Conservation (phyloP, 148 eudicot genomes). For the Chenopodium suecicum region DNA sequence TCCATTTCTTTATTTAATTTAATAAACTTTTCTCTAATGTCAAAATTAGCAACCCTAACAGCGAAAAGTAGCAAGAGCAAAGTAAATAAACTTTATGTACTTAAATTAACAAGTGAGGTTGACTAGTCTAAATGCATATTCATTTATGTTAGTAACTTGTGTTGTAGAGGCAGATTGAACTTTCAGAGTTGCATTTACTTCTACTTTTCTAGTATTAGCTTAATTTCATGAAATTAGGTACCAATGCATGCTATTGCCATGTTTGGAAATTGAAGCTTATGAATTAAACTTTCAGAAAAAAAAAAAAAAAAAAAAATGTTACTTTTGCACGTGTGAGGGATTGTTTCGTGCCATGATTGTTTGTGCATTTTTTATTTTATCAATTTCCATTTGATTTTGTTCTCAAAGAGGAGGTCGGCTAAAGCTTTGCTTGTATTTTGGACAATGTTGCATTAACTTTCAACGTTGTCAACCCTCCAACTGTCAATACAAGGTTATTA, state of each 20-base stretch:
- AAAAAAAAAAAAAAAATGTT: not conserved
- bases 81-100: too few species aligned
- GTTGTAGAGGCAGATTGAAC: not conserved
- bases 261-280: slow-evolving; percentile 21
- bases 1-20: too few species aligned
- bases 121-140: not conserved
- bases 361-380: slow-evolving; percentile 13
- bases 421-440: slow-evolving; percentile 12
- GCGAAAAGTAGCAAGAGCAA: too few species aligned
- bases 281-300: not conserved
- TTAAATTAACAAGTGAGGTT: too few species aligned
- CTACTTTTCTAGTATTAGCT: not conserved
- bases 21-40: too few species aligned
- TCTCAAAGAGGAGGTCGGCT: slow-evolving; percentile 11
- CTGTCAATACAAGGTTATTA: not conserved
- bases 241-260: slow-evolving; percentile 9
- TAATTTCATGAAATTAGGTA: not conserved
- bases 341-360: slow-evolving; percentile 20
- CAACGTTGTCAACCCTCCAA: not conserved
- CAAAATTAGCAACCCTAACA: too few species aligned
- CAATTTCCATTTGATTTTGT: not conserved
- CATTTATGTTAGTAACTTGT: not conserved
- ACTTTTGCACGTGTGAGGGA: slow-evolving; percentile 27
- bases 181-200: not conserved
- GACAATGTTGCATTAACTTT: slow-evolving; percentile 9